These are phyloP conservation scores for Scalesia atractyloides DNA, from an alignment of 129 eudicot genomes.

Conservation along the genomic window DNA sequence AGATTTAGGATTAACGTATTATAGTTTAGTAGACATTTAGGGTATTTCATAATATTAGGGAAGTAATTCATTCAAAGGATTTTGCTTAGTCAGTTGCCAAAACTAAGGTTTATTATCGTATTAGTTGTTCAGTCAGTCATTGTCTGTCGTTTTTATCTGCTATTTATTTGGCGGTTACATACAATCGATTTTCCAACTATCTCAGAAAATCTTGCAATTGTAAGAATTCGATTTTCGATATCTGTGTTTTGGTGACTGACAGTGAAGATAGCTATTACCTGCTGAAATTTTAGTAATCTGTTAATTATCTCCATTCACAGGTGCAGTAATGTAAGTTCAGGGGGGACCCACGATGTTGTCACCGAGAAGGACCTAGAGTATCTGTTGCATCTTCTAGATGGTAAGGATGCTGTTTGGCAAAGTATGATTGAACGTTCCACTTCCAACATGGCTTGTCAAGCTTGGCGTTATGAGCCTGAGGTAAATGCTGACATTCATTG, in stretches of 20 bases:
- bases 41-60: neutral
- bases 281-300: neutral
- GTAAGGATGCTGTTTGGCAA: constrained; percentile 81
- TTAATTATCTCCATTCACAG: constrained; percentile 36
- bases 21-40: neutral
- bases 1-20: constrained; percentile 8
- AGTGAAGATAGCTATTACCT: constrained; percentile 4
- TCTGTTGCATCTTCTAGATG: constrained; percentile 72
- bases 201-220: neutral
- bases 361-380: constrained; percentile 76
- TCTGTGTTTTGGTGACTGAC: neutral
- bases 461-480: constrained; percentile 99
- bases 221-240: neutral
- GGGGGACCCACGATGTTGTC: constrained; percentile 49
- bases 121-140: neutral
- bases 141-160: neutral
- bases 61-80: neutral
- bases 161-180: constrained; percentile 1
- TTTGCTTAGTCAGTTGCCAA: constrained; percentile 11
- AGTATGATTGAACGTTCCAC: constrained; percentile 87
- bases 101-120: neutral
- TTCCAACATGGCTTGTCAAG: constrained; percentile 83
- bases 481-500: constrained; percentile 36
- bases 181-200: neutral
- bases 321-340: constrained; percentile 43